Evolutionary conservation across 306 rosid species (phyloP).

Genomic region (Bauhinia variegata): DNA sequence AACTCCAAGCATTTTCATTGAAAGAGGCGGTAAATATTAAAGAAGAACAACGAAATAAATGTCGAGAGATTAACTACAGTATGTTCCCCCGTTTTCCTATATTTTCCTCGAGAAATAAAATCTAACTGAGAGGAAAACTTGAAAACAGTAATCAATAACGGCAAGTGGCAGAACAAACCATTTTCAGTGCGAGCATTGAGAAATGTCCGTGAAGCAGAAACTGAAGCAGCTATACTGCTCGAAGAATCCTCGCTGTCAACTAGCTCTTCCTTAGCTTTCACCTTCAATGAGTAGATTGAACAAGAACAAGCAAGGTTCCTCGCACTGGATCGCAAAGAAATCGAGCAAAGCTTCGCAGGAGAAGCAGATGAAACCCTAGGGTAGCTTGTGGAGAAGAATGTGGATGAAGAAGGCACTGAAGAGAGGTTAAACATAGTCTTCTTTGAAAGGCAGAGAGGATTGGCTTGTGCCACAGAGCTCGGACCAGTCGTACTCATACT

Average conservation of each 20-base stretch:
- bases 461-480: conserved; percentile 14
- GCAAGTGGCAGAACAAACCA: conserved; percentile 29
- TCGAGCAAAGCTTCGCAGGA: not conserved
- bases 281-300: conserved; percentile 26
- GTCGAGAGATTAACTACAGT: not conserved
- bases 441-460: not conserved
- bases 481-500: conserved; percentile 34
- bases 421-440: conserved; percentile 39
- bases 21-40: not conserved
- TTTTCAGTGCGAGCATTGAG: conserved; percentile 48
- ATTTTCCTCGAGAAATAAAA: not conserved
- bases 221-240: conserved; percentile 31
- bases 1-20: not conserved
- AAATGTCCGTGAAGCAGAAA: conserved; percentile 43
- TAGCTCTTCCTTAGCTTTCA: conserved; percentile 23
- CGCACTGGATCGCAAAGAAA: conserved; percentile 31
- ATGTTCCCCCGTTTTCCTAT: not conserved
- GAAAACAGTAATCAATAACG: not conserved
- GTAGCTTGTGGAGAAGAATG: conserved; percentile 35
- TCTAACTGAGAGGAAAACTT: not conserved
- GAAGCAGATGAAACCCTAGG: conserved; percentile 37
- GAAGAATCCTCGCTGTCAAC: conserved; percentile 16
- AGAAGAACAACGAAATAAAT: not conserved
- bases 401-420: conserved; percentile 32
- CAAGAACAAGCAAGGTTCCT: conserved; percentile 6